Evolutionary conservation across 257 asterid species (phyloP), one percentile per base, ranked within the genome.

Genomic region (Cordia subcordata): DNA sequence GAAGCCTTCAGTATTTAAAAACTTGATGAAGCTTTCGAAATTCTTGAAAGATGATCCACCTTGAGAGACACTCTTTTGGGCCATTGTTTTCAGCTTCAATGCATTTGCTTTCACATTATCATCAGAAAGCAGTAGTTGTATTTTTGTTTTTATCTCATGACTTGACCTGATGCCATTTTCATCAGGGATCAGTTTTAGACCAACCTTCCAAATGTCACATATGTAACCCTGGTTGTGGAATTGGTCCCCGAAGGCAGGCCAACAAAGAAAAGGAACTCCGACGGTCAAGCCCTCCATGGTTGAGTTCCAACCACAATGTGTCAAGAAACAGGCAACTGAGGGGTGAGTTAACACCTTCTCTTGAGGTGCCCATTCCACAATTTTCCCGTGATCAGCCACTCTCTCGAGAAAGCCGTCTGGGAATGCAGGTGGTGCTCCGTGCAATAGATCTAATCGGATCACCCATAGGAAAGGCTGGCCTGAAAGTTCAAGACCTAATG

Each of bases 301-400:
- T 45, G 84, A 80, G 16, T 74, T 77, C 82, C 82, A 80, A 4
- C 86, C 81, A 44, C 86, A 75, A 17, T 81, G 84, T 10, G 73
- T 64, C 15, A 81, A 0, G 49, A 78, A 81, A 57, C 84, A 67
- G 22, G 72, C 77, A 0, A 65, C 40, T 0, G 82, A 63, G 21
- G 69, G 66, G 53, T 78, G 84, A 12, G 65, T 58, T 17, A 81
- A 72, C 1, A 81, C 78, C 12, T 16, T 59, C 1, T 78, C 84
- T 52, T 72, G 80, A 8, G 82, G 84, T 0, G 78, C 80, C 81
- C 86, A 74, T 4, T 57, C 66, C 5, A 77, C 78, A 10, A 78
- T 72, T 56, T 70, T 75, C 8, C 82, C 84, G 5, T 8, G 1
- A 8, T 68, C 20, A 35, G 42, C 42, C 27, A 70, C 63, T 17